Conservation (phyloP, 1,284 basidiomycete genomes). For the Rhizoctonia solani region DNA sequence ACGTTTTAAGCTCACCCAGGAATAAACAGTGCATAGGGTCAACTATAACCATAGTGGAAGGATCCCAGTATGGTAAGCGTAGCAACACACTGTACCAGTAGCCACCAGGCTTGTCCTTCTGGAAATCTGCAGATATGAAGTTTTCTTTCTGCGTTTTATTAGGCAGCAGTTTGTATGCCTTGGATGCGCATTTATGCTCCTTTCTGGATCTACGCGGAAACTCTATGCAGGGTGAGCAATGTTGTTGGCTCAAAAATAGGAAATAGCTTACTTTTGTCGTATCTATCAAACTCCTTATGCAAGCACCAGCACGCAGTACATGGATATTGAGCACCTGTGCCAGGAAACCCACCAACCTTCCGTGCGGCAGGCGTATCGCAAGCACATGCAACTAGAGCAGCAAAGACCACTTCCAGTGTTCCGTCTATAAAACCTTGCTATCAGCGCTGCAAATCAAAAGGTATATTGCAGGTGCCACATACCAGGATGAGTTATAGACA, state of each 20-base stretch:
- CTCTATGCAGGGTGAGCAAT: not conserved
- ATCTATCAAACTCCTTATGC: not conserved
- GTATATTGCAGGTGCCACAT: not conserved
- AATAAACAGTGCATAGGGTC: constrained; percentile 40
- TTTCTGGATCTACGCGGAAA: not conserved
- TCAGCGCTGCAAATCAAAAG: not conserved
- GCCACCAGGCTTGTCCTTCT: constrained; percentile 8
- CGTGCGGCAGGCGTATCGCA: not conserved
- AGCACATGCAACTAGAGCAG: not conserved
- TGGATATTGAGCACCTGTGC: not conserved
- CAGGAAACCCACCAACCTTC: not conserved
- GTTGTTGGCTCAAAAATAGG: not conserved
- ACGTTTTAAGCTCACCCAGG: constrained; percentile 22
- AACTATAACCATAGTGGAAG: constrained; percentile 34
- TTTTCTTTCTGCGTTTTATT: not conserved
- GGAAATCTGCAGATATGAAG: not conserved
- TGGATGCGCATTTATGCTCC: not conserved
- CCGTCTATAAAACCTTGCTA: not conserved
- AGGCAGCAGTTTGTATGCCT: not conserved
- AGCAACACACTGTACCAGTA: constrained; percentile 24
- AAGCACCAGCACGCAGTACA: constrained; percentile 9
- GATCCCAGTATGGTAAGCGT: constrained; percentile 38
- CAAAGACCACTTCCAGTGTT: not conserved
- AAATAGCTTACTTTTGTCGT: not conserved
- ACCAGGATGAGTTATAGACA: not conserved